phyloP scores from a whole-genome alignment of 2,329 filamentous ascomycete species.

The Xylaria hypoxylon region DNA sequence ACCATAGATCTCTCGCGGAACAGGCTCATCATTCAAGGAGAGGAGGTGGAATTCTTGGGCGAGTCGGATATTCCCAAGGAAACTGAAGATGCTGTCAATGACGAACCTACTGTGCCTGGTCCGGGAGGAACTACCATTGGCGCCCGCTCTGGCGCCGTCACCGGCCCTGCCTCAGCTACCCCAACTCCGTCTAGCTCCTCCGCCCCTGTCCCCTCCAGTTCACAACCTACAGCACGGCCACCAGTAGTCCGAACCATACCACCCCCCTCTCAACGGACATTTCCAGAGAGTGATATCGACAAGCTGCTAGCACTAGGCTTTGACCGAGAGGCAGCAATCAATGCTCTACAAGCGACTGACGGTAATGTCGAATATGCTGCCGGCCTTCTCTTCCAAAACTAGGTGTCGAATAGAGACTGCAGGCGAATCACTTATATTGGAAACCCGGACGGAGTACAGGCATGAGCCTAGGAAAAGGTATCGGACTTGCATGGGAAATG shows the following conservation, averaged over 20 bases:
- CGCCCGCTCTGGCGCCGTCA: conserved; percentile 81
- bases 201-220: conserved; percentile 47
- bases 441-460: conserved; percentile 19
- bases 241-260: conserved; percentile 20
- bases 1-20: conserved; percentile 88
- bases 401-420: conserved; percentile 25
- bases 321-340: conserved; percentile 78
- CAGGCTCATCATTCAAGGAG: conserved; percentile 86
- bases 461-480: conserved; percentile 26
- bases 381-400: conserved; percentile 75
- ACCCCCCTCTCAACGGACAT: conserved; percentile 49
- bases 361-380: conserved; percentile 93
- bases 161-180: conserved; percentile 58
- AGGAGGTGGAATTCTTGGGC: conserved; percentile 88
- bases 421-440: conserved; percentile 19
- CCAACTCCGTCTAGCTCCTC: conserved; percentile 44
- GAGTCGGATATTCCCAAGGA: conserved; percentile 95
- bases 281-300: conserved; percentile 75
- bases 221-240: conserved; percentile 46
- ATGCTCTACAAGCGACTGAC: conserved; percentile 82
- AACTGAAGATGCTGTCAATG: conserved; percentile 75
- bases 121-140: conserved; percentile 92
- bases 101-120: conserved; percentile 86
- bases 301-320: conserved; percentile 84
- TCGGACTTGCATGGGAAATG: conserved; percentile 27